Conservation (phyloP, 202 grass and related monocot genomes). For the Musa balbisiana region DNA sequence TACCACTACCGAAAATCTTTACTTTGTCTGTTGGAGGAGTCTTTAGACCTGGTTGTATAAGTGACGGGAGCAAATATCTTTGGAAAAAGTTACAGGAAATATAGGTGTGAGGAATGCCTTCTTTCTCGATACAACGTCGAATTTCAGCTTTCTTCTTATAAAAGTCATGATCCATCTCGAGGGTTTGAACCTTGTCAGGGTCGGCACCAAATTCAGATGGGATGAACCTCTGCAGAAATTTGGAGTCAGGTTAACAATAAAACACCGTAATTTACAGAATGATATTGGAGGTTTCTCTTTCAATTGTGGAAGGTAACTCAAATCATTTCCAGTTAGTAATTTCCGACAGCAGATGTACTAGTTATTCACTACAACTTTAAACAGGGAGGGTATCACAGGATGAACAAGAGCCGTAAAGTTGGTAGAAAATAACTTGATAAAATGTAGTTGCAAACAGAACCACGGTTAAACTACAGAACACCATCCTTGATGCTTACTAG, state of each 20-base stretch:
- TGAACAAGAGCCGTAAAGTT: too few species aligned
- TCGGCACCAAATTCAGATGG: slow-evolving; percentile 82
- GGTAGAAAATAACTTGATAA: too few species aligned
- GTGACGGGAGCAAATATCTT: slow-evolving; percentile 79
- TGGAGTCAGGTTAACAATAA: neutral
- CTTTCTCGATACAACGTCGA: slow-evolving; percentile 51
- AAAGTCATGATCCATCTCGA: slow-evolving; percentile 66
- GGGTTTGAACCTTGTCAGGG: slow-evolving; percentile 67
- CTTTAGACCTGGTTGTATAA: slow-evolving; percentile 66
- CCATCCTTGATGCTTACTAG: too few species aligned
- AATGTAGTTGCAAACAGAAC: too few species aligned
- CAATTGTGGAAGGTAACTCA: too few species aligned
- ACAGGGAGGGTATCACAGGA: too few species aligned
- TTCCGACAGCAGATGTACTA: too few species aligned
- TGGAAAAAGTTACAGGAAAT: slow-evolving; percentile 91
- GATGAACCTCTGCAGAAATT: slow-evolving; percentile 67
- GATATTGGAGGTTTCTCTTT: too few species aligned
- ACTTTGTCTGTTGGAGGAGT: slow-evolving; percentile 78
- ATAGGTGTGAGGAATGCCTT: slow-evolving; percentile 80
- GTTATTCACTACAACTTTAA: too few species aligned
- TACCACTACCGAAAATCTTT: slow-evolving; percentile 70
- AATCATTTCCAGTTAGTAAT: too few species aligned
- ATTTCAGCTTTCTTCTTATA: slow-evolving; percentile 74
- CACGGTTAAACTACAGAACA: too few species aligned
- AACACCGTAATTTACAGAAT: neutral